A percentile compares a stretch with the other conserved stretches of the same genome.
phyloP scores from a whole-genome alignment of 1,284 basidiomycete species.

The Sporisorium scitamineum region DNA sequence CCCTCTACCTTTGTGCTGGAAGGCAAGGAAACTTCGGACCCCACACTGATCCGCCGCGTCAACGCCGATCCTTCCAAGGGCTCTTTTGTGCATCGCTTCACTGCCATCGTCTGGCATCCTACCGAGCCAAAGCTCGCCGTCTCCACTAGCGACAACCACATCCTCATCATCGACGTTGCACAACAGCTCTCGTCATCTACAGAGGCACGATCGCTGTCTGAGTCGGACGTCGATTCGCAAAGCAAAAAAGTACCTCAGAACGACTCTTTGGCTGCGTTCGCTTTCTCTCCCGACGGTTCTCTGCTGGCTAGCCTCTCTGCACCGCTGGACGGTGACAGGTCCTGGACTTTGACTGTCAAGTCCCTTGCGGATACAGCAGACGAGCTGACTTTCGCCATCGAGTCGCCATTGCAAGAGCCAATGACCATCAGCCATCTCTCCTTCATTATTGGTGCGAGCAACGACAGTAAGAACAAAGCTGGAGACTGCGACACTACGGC shows the following conservation, averaged over 20 bases:
- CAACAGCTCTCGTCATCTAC: slow-evolving; percentile 24
- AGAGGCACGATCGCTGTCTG: slow-evolving; percentile 13
- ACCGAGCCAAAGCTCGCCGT: slow-evolving; percentile 30
- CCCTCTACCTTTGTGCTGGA: slow-evolving; percentile 21
- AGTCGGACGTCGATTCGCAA: slow-evolving; percentile 13
- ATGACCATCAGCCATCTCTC: slow-evolving; percentile 38
- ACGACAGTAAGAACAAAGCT: background rate
- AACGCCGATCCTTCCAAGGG: slow-evolving; percentile 20
- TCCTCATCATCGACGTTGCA: slow-evolving; percentile 25
- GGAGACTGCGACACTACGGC: background rate
- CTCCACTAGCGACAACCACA: slow-evolving; percentile 32
- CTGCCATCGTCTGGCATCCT: slow-evolving; percentile 30
- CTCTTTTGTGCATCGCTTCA: slow-evolving; percentile 26
- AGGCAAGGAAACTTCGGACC: slow-evolving; percentile 11
- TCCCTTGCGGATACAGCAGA: slow-evolving; percentile 1
- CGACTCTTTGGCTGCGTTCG: slow-evolving; percentile 22
- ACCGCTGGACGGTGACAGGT: slow-evolving; percentile 11
- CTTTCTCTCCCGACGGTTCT: slow-evolving; percentile 33
- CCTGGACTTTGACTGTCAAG: slow-evolving; percentile 27
- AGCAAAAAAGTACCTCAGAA: slow-evolving; percentile 15
- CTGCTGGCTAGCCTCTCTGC: slow-evolving; percentile 31
- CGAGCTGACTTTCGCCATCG: slow-evolving; percentile 13
- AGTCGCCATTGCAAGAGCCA: slow-evolving; percentile 25
- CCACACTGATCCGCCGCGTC: slow-evolving; percentile 18
- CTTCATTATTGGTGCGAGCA: slow-evolving; percentile 15